phyloP scores from a whole-genome alignment of 768 basidiomycete species.

The Podaxis carcinomalis region DNA sequence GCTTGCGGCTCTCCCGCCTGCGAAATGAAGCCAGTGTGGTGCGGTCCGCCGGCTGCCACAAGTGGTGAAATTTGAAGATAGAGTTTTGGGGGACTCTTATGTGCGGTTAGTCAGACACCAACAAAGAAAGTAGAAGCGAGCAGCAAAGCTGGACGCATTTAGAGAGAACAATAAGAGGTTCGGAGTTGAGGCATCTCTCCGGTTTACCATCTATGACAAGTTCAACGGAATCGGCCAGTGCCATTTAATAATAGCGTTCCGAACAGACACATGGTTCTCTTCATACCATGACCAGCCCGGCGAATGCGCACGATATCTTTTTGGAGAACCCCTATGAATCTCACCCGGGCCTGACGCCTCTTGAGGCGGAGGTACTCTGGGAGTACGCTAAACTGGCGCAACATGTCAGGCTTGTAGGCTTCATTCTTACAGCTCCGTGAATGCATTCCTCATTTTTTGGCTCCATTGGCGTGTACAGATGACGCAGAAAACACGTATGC shows the following conservation, averaged over 20 bases:
- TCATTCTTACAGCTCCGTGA: background rate
- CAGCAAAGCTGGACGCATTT: background rate
- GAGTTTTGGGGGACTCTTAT: background rate
- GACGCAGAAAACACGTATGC: conserved; percentile 57
- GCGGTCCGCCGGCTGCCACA: background rate
- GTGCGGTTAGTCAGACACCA: background rate
- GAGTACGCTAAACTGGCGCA: conserved; percentile 88
- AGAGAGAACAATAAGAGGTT: conserved; percentile 10
- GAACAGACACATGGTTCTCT: background rate
- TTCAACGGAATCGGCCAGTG: background rate
- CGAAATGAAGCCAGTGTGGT: background rate
- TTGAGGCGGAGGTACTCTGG: conserved; percentile 84
- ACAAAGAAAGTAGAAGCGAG: background rate
- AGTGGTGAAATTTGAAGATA: background rate
- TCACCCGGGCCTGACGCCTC: conserved; percentile 58
- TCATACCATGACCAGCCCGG: conserved; percentile 9
- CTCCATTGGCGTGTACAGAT: conserved; percentile 36
- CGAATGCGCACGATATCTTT: conserved; percentile 36
- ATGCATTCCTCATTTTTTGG: background rate
- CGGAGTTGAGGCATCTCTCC: background rate
- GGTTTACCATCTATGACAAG: background rate
- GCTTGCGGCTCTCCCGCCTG: background rate
- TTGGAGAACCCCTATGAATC: conserved; percentile 68
- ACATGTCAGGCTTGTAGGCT: conserved; percentile 70
- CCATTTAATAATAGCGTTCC: background rate